Conservation (phyloP, 306 rosid genomes). For the Castanopsis chinensis region DNA sequence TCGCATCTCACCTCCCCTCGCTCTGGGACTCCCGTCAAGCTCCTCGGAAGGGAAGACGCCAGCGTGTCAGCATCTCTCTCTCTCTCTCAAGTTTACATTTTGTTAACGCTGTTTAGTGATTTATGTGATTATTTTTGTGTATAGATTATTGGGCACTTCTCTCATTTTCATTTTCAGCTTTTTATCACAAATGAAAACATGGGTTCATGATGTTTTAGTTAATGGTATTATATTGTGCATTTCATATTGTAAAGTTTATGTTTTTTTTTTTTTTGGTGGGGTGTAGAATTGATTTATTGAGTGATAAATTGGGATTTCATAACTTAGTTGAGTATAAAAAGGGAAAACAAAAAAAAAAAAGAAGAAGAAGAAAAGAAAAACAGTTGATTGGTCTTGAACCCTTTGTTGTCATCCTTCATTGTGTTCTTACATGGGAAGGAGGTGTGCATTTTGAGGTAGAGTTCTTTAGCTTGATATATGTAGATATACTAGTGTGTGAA, state of each 20-base stretch:
- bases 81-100: background rate
- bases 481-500: background rate
- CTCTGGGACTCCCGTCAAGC: conserved; percentile 67
- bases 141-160: background rate
- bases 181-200: background rate
- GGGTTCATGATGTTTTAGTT: background rate
- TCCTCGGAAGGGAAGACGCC: conserved; percentile 67
- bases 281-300: background rate
- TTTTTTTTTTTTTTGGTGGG: background rate
- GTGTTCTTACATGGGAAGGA: too few relatives aligned
- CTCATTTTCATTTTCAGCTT: background rate
- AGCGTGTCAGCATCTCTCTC: conserved; percentile 44
- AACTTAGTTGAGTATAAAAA: too few relatives aligned
- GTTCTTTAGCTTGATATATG: background rate
- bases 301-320: background rate
- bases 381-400: too few relatives aligned
- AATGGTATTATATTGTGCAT: background rate
- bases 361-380: too few relatives aligned
- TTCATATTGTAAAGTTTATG: background rate
- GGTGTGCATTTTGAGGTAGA: too few relatives aligned
- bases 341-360: too few relatives aligned
- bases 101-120: background rate
- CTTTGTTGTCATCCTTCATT: too few relatives aligned
- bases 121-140: background rate
- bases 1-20: conserved; percentile 67